phyloP scores from a whole-genome alignment of 495 filamentous ascomycete genomes.

The Penicillium maclennaniae region DNA sequence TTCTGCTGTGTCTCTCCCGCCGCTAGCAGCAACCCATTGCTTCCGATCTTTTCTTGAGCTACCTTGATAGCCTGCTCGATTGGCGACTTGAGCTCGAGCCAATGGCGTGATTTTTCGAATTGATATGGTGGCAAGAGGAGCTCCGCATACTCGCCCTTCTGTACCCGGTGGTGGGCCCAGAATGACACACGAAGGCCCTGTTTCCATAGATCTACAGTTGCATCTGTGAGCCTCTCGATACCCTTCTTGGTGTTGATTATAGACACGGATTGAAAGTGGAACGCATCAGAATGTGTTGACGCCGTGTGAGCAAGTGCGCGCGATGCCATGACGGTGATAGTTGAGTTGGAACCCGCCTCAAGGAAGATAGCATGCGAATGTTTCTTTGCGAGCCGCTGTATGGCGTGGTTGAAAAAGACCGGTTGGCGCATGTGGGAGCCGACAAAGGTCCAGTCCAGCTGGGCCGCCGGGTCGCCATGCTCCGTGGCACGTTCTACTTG shows the following conservation, averaged over 20 bases:
- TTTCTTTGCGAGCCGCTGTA: slow-evolving; percentile 33
- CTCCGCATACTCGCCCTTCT: slow-evolving; percentile 30
- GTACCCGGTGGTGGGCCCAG: slow-evolving; percentile 44
- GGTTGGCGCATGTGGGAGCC: slow-evolving; percentile 45
- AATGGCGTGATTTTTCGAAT: slow-evolving; percentile 45
- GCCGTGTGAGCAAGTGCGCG: not conserved
- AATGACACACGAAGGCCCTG: slow-evolving; percentile 32
- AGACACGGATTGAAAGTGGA: no score
- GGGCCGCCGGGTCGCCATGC: slow-evolving; percentile 23
- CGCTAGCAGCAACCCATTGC: no score
- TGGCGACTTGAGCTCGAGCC: slow-evolving; percentile 36
- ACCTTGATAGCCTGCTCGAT: no score
- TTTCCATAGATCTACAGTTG: slow-evolving; percentile 45
- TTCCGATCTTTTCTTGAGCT: no score
- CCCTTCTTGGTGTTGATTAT: no score
- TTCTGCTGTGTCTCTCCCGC: no score
- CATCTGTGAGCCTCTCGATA: slow-evolving; percentile 27
- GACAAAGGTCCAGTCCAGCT: slow-evolving; percentile 36
- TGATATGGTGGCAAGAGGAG: slow-evolving; percentile 51
- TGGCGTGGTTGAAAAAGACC: slow-evolving; percentile 47
- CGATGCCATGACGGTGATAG: slow-evolving; percentile 22
- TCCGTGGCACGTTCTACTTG: slow-evolving; percentile 17
- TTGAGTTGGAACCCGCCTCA: slow-evolving; percentile 47
- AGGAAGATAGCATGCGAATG: slow-evolving; percentile 38
- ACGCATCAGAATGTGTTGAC: no score